Evolutionary conservation across 2,329 filamentous ascomycete species (phyloP), one percentile per base, ranked within the genome.

Genomic region (Hymenoscyphus salicellus): DNA sequence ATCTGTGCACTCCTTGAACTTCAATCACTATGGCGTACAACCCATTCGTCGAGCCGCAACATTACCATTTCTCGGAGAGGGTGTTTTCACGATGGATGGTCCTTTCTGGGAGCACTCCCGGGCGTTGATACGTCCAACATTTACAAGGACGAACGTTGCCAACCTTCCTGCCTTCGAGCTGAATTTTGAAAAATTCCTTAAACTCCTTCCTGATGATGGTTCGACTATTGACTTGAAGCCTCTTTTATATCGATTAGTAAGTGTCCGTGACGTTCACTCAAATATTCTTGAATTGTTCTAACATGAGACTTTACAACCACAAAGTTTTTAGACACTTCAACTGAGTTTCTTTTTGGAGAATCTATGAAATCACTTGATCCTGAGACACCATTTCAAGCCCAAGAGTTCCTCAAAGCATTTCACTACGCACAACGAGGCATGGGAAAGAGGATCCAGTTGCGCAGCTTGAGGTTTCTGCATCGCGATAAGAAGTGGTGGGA

Each of bases 131-230:
- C 77, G 83, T 8, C 84, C 84, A 0, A 78, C 81, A 65, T 84
- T 85, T 66, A 77, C 80, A 26, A 75, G 80, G 3, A 79, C 82
- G 64, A 80, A 84, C 72, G 77, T 84, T 49, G 86, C 87, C 38
- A 89, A 93, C 72, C 79, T 93, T 28, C 80, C 86, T 38, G 85
- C 87, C 62, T 87, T 91, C 68, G 89, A 92, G 72, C 79, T 81
- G 26, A 89, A 92, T 74, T 23, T 65, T 3, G 20, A 60, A 26
- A 58, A 62, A 14, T 58, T 65, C 55, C 36, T 60, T 3, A 38
- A 52, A 5, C 36, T 60, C 14, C 23, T 57, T 5, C 60, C 60
- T 4, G 32, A 32, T 16, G 60, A 65, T 60, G 60, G 56, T 8
- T 28, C 28, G 8, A 63, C 60, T 2, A 81, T 90, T 7, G 61